Evolutionary conservation across 2,329 filamentous ascomycete genomes (phyloP), one percentile per base, ranked within the genome.

Genomic region (Nigrospora oryzae): DNA sequence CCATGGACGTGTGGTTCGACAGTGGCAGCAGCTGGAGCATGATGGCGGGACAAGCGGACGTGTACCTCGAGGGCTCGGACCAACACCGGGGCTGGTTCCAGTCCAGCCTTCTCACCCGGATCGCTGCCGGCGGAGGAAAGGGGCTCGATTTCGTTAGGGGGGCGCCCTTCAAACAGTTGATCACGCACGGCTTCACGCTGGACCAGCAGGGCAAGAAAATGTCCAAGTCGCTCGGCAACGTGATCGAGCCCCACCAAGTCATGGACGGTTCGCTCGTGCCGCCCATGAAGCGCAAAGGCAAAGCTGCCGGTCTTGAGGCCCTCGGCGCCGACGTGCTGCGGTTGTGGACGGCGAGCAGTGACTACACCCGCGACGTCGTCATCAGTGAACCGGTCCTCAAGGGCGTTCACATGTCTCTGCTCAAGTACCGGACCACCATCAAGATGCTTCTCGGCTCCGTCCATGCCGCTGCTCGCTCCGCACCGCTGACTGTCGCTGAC

Each of bases 1-100:
- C 93, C 0, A 98, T 98, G 93, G 93, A 98, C 63, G 93, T 98
- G 11, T 98, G 93, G 93, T 98, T 98, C 55, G 93, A 98, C 63
- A 97, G 93, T 53, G 93, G 93, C 6, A 95, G 86, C 41, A 95
- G 89, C 58, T 98, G 93, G 93, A 85, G 73, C 4, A 73, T 79
- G 58, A 71, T 68, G 28, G 54, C 63, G 10, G 58, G 61, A 28
- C 82, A 62, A 19, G 89, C 89, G 1, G 89, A 98, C 61, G 77
- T 97, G 19, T 97, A 95, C 60, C 76, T 97, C 3, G 93, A 98
- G 67, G 93, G 93, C 31, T 87, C 85, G 4, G 93, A 98, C 62
- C 93, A 98, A 62, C 93, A 98, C 64, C 84, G 93, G 35, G 93
- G 93, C 30, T 98, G 93, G 93, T 98, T 98, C 62, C 93, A 98